Base-by-base conservation (phyloP, 2,329 filamentous ascomycete genomes). In the Rhinocladiella similis region DNA sequence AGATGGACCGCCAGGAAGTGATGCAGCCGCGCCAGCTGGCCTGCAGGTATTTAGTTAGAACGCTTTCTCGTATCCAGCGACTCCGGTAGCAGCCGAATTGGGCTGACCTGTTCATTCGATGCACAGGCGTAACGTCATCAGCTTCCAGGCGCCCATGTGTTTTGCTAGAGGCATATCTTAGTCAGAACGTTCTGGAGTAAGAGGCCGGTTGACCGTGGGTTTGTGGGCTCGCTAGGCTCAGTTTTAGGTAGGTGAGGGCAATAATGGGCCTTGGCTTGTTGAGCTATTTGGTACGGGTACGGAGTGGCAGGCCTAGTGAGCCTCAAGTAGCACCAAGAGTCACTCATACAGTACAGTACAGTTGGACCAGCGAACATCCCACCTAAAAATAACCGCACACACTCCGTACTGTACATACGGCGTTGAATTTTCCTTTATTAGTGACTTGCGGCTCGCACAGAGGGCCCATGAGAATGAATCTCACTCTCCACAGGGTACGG, bases 11-110 rank as follows among this genome's bases (percentile, higher is more conserved):
- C 7, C n/a, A 14, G 16, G 19, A 29, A 43, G n/a, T 13, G 20
- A 42, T 47, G 5, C 29, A 53, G 53, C 46, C 49, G 46, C 50
- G 56, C 29, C 53, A 20, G 19, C 43, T n/a, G 29, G 46, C 27
- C 12, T 52, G 19, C 36, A 27, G 22, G n/a, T 25, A 25, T 46
- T 16, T 25, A 20, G 22, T 25, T 25, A 33, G 29, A 33, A 46
- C 10, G 10, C 43, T n/a, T 29, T 27, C 43, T 27, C 25, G 13
- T 25, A 46, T n/a, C 3, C 43, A 25, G 43, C 19, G 25, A 46
- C 10, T 58, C 59, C 59, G 59, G 59, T 56, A 19, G 45, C 49
- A 53, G 59, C 59, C 59, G 59, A 55, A 47, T 51, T 39, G 27
- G 22, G 29, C 20, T 29, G 33, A 25, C 14, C 22, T 27, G 12